phyloP scores from a whole-genome alignment of 2,329 filamentous ascomycete genomes.

The Colletotrichum truncatum region DNA sequence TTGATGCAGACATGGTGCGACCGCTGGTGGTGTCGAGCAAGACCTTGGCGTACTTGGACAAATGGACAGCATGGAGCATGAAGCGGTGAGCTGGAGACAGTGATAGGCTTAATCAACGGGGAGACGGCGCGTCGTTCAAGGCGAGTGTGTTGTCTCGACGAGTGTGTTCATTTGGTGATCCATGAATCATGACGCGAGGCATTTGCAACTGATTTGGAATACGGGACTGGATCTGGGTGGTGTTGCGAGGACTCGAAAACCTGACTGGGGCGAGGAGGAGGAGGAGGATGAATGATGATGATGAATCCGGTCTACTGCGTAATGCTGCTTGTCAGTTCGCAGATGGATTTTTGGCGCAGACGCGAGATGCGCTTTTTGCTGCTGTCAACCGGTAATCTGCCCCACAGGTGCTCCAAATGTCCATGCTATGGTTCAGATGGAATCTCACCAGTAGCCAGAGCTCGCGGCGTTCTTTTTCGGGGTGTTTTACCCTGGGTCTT shows the following conservation, averaged over 20 bases:
- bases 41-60: background rate
- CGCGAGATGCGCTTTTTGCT: conserved; percentile 20
- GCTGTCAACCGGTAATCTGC: background rate
- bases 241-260: background rate
- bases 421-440: conserved; percentile 15
- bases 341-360: conserved; percentile 8
- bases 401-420: background rate
- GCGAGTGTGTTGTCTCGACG: background rate
- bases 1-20: background rate
- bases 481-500: conserved; percentile 5
- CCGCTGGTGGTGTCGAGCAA: background rate
- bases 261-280: too few relatives aligned
- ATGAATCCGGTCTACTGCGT: background rate
- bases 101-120: background rate
- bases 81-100: conserved; percentile 11
- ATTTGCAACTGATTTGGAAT: conserved; percentile 19
- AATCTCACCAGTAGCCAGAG: background rate
- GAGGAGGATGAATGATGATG: background rate
- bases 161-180: background rate
- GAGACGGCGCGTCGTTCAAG: conserved; percentile 3
- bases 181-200: conserved; percentile 21
- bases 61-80: background rate
- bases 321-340: background rate
- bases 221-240: background rate
- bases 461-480: background rate